These are phyloP conservation scores for Penicillium sp. DNA, from an alignment of 2,329 filamentous ascomycete species.

Conservation along the genomic window DNA sequence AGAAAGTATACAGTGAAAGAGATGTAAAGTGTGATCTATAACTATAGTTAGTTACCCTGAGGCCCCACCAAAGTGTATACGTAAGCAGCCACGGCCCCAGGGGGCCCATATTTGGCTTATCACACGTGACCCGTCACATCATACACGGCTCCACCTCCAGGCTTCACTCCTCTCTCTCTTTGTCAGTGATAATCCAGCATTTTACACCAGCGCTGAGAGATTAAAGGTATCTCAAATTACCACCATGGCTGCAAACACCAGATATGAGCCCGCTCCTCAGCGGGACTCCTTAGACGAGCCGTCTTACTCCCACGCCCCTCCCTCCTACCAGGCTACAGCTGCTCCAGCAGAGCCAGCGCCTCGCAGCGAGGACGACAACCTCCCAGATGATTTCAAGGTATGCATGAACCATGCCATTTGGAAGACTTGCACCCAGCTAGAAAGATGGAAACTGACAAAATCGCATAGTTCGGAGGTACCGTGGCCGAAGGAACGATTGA, in stretches of 20 bases:
- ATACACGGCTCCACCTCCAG: conserved; percentile 1
- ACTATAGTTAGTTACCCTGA: too few relatives aligned
- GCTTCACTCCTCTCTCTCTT: conserved; percentile 7
- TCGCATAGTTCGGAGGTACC: conserved; percentile 75
- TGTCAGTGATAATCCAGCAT: background rate
- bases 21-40: too few relatives aligned
- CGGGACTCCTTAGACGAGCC: conserved; percentile 79
- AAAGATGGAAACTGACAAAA: conserved; percentile 12
- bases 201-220: background rate
- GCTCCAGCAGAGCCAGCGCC: conserved; percentile 56
- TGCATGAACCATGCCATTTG: background rate
- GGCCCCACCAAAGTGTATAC: background rate
- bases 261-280: conserved; percentile 79
- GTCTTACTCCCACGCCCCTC: conserved; percentile 72
- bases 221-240: background rate
- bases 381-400: conserved; percentile 97
- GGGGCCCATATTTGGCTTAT: conserved; percentile 3
- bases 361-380: conserved; percentile 79
- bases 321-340: conserved; percentile 69
- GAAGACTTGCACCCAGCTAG: background rate
- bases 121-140: conserved; percentile 10
- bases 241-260: conserved; percentile 69
- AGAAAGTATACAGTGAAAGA: too few relatives aligned
- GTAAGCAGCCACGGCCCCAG: background rate
- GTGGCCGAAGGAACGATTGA: conserved; percentile 92